A percentile compares a stretch with the other conserved stretches of the same genome.
phyloP scores from a whole-genome alignment of 169 alveolate genomes.

The Plasmodium gonderi region DNA sequence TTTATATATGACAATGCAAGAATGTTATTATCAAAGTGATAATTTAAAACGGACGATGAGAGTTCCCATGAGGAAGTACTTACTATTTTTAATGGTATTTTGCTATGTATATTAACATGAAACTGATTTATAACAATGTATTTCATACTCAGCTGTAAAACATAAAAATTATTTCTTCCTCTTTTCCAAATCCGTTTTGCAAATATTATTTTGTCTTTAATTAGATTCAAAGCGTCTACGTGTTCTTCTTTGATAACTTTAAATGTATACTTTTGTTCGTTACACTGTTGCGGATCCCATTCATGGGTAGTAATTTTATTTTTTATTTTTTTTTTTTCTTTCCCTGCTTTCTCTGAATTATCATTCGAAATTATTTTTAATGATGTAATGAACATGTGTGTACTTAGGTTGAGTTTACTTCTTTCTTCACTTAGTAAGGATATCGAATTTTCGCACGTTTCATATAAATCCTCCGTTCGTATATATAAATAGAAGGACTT shows the following conservation, averaged over 20 bases:
- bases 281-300: background rate
- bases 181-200: constrained; percentile 6
- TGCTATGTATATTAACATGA: background rate
- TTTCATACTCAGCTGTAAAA: background rate
- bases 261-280: background rate
- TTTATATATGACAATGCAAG: constrained; percentile 4
- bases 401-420: background rate
- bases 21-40: constrained; percentile 16
- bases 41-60: background rate
- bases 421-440: background rate
- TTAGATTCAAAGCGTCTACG: background rate
- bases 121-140: constrained; percentile 14
- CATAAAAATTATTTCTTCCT: background rate
- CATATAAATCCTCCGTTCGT: background rate
- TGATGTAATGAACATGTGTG: background rate
- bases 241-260: background rate
- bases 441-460: background rate
- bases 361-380: background rate
- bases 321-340: background rate
- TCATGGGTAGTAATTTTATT: background rate
- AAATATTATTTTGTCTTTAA: background rate
- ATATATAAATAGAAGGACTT: constrained; percentile 9
- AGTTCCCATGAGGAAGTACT: background rate
- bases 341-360: background rate
- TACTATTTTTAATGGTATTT: background rate